phyloP scores from a whole-genome alignment of 2,329 filamentous ascomycete genomes.

The Cylindrodendrum hubeiense region DNA sequence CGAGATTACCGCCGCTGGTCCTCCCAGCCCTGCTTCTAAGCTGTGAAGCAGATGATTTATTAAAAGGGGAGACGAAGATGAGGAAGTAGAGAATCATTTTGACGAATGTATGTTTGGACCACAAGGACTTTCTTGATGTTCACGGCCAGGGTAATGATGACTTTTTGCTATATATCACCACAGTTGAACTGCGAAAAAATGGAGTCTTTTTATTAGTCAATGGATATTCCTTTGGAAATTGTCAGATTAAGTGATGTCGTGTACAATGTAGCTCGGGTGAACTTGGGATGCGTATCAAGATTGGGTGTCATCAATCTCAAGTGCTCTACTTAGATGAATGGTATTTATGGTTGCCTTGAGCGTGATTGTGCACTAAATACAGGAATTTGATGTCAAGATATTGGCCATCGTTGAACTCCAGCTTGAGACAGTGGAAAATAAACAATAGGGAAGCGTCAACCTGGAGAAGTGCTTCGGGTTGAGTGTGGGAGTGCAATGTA shows the following conservation, averaged over 20 bases:
- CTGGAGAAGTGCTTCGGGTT: background rate
- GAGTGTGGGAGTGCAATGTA: background rate
- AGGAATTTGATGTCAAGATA: too few relatives aligned
- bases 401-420: too few relatives aligned
- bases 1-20: conserved; percentile 83
- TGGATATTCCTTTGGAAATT: background rate
- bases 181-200: conserved; percentile 15
- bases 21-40: conserved; percentile 72
- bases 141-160: conserved; percentile 21
- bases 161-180: conserved; percentile 15
- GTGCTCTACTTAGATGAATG: too few relatives aligned
- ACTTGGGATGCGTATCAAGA: too few relatives aligned
- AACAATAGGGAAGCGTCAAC: background rate
- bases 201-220: background rate
- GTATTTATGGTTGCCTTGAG: too few relatives aligned
- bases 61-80: conserved; percentile 23
- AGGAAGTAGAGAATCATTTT: conserved; percentile 16
- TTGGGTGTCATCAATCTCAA: too few relatives aligned
- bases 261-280: too few relatives aligned
- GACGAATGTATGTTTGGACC: conserved; percentile 21
- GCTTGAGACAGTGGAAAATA: background rate
- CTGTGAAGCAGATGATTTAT: conserved; percentile 56
- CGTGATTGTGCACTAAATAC: too few relatives aligned
- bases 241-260: too few relatives aligned
- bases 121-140: conserved; percentile 15